These are phyloP conservation scores for Bacterosira constricta DNA, from an alignment of 108 stramenopile species.

Conservation along the genomic window DNA sequence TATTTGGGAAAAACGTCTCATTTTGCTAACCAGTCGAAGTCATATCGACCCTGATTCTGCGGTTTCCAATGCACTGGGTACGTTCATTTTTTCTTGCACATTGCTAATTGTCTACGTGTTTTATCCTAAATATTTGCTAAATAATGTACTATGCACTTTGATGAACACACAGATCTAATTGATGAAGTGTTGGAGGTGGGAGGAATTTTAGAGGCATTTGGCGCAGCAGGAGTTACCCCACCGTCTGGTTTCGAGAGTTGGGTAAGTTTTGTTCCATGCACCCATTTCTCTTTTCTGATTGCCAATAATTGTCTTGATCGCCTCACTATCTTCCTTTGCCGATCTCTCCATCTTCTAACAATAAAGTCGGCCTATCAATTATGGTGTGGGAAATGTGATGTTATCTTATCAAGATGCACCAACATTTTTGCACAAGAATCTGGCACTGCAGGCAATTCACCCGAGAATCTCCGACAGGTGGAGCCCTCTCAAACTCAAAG, in stretches of 20 bases:
- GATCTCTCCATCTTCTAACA: not conserved
- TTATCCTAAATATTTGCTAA: not conserved
- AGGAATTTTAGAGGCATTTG: conserved; percentile 56
- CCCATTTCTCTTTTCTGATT: not conserved
- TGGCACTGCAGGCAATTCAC: not conserved
- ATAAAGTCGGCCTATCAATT: conserved; percentile 9
- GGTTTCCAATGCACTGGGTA: conserved; percentile 41
- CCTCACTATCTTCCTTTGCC: not conserved
- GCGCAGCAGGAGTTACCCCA: conserved; percentile 41
- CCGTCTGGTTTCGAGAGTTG: conserved; percentile 51
- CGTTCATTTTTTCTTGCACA: too few species aligned
- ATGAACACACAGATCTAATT: conserved; percentile 43
- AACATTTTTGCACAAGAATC: not conserved
- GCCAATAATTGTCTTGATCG: not conserved
- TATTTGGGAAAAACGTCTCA: conserved; percentile 48
- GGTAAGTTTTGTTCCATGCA: conserved; percentile 10
- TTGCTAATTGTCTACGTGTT: too few species aligned
- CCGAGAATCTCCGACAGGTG: conserved; percentile 7
- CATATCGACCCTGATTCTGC: conserved; percentile 54
- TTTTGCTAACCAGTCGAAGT: conserved; percentile 41
- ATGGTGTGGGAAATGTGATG: conserved; percentile 35
- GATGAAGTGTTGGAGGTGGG: conserved; percentile 67
- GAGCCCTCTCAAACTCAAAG: conserved; percentile 12
- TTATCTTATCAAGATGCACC: conserved; percentile 17
- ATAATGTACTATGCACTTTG: too few species aligned